Evolutionary conservation across 140 eudicot species (phyloP).

Genomic region (Oenanthe javanica): DNA sequence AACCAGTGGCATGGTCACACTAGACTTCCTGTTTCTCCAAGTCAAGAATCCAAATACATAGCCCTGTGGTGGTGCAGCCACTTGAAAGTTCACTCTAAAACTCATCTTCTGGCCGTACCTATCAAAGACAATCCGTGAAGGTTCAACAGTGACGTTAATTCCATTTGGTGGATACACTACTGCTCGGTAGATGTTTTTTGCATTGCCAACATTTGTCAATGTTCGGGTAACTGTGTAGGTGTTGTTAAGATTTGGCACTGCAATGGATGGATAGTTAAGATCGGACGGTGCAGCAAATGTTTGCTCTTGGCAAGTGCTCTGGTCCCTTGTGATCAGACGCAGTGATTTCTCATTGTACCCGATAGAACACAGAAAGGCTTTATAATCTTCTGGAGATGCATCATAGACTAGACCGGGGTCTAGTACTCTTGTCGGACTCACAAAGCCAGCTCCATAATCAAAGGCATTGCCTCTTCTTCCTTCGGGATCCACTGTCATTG

Average conservation of each 20-base stretch:
- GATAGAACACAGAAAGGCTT: slow-evolving; percentile 71
- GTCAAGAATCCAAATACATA: slow-evolving; percentile 71
- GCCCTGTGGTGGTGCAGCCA: slow-evolving; percentile 50
- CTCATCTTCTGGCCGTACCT: slow-evolving; percentile 54
- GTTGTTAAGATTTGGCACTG: slow-evolving; percentile 52
- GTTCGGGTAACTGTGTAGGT: slow-evolving; percentile 51
- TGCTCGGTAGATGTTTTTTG: slow-evolving; percentile 38
- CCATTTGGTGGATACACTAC: slow-evolving; percentile 55
- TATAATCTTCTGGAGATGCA: slow-evolving; percentile 63
- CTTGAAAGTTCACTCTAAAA: slow-evolving; percentile 52
- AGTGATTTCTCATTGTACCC: slow-evolving; percentile 51
- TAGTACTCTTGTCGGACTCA: slow-evolving; percentile 60
- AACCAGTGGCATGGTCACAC: slow-evolving; percentile 62
- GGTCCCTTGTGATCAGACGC: slow-evolving; percentile 55
- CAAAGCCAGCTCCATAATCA: slow-evolving; percentile 72
- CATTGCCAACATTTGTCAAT: slow-evolving; percentile 55
- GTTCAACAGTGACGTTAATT: slow-evolving; percentile 51
- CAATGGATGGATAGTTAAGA: slow-evolving; percentile 72
- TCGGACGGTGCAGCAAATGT: slow-evolving; percentile 38
- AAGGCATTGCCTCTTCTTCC: slow-evolving; percentile 64
- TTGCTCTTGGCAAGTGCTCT: slow-evolving; percentile 48
- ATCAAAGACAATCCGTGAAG: slow-evolving; percentile 39
- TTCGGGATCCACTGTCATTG: slow-evolving; percentile 62
- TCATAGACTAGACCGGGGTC: slow-evolving; percentile 73
- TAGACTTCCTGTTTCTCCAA: slow-evolving; percentile 49